Conservation (phyloP, 495 filamentous ascomycete genomes). For the Hyaloscypha variabilis region DNA sequence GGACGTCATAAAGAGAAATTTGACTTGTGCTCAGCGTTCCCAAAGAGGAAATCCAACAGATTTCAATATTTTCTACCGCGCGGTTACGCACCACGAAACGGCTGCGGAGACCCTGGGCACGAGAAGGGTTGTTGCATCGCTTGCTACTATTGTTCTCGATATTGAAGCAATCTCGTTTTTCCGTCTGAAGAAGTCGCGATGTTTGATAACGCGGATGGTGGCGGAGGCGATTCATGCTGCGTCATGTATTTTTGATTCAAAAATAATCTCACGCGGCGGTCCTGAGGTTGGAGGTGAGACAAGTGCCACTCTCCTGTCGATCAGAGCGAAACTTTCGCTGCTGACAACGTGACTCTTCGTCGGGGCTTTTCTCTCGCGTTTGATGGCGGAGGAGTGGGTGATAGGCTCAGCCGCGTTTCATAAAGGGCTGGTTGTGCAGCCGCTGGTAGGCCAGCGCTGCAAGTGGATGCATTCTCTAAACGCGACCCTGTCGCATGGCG, state of each 20-base stretch:
- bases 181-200: not conserved
- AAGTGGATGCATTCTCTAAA: slow-evolving; percentile 27
- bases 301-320: not conserved
- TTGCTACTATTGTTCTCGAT: slow-evolving; percentile 2
- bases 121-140: not conserved
- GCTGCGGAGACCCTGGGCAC: not conserved
- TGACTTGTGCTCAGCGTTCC: not conserved
- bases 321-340: slow-evolving; percentile 11
- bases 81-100: slow-evolving; percentile 23
- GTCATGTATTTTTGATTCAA: slow-evolving; percentile 10
- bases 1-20: slow-evolving; percentile 6
- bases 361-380: slow-evolving; percentile 19
- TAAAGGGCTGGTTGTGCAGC: not conserved
- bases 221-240: slow-evolving; percentile 8
- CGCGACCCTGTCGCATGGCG: slow-evolving; percentile 29
- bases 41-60: slow-evolving; percentile 11
- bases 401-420: slow-evolving; percentile 30
- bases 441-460: slow-evolving; percentile 12
- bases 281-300: not conserved
- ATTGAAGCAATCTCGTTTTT: slow-evolving; percentile 13
- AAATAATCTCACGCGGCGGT: slow-evolving; percentile 14
- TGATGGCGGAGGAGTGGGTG: slow-evolving; percentile 12
- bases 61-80: slow-evolving; percentile 32
- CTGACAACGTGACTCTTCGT: slow-evolving; percentile 21
- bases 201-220: slow-evolving; percentile 10